Evolutionary conservation across 1,284 basidiomycete genomes (phyloP).

Genomic region (Inonotus hispidus): DNA sequence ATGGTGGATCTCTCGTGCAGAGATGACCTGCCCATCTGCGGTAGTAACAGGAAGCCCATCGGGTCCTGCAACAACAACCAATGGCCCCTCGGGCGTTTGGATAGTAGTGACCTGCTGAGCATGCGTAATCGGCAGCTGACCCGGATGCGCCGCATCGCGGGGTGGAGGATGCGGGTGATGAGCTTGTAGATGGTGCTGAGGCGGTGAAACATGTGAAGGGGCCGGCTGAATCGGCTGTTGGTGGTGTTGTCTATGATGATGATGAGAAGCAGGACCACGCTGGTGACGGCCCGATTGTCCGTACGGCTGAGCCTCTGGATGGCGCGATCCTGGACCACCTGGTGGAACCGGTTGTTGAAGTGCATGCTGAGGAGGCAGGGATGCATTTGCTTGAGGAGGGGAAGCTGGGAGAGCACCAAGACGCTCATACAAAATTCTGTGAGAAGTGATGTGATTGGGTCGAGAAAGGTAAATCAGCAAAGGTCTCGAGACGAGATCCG

Average conservation of each 20-base stretch:
- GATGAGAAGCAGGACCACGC: neutral
- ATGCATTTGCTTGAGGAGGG: constrained; percentile 33
- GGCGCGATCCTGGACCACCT: constrained; percentile 30
- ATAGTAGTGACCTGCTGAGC: constrained; percentile 8
- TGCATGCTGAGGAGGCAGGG: constrained; percentile 18
- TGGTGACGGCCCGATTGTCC: neutral
- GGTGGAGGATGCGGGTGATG: constrained; percentile 5
- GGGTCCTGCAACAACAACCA: constrained; percentile 14
- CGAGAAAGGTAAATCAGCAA: constrained; percentile 19
- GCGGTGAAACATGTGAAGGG: constrained; percentile 6
- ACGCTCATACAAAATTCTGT: constrained; percentile 73
- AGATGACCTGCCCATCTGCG: constrained; percentile 8
- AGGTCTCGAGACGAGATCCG: constrained; percentile 16
- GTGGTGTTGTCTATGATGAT: constrained; percentile 8
- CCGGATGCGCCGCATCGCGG: constrained; percentile 10
- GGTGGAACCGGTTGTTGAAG: constrained; percentile 33
- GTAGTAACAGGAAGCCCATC: constrained; percentile 14
- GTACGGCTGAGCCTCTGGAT: neutral
- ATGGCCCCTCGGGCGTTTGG: constrained; percentile 7
- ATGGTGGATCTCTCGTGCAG: neutral
- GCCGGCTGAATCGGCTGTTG: constrained; percentile 11
- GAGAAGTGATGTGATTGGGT: constrained; percentile 22
- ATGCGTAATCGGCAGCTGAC: constrained; percentile 15
- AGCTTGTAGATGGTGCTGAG: constrained; percentile 2
- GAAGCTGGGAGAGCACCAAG: constrained; percentile 55